Evolutionary conservation across 345 rosid genomes (phyloP).

Genomic region (Eucalyptus viminalis): DNA sequence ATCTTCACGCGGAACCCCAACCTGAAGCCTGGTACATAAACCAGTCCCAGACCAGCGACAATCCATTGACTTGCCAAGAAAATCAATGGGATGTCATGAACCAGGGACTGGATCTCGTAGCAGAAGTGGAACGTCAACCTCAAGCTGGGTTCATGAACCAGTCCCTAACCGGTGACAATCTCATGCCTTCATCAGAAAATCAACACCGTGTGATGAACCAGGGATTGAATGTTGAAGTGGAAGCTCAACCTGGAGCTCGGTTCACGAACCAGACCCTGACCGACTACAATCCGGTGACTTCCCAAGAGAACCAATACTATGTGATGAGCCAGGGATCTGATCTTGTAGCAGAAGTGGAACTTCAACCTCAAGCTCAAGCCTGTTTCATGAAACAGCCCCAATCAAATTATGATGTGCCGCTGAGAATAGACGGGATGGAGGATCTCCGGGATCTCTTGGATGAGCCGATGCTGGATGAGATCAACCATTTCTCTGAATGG

Average conservation of each 20-base stretch:
- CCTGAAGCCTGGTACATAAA: background rate
- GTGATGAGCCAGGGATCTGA: background rate
- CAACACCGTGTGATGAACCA: background rate
- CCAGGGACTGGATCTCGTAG: background rate
- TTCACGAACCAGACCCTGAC: background rate
- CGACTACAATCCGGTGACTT: background rate
- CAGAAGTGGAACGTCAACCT: background rate
- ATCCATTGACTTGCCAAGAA: background rate
- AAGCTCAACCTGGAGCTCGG: background rate
- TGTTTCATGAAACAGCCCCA: background rate
- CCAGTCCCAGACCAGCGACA: background rate
- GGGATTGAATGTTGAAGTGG: background rate
- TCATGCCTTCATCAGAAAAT: background rate
- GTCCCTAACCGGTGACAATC: background rate
- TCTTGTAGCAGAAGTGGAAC: background rate
- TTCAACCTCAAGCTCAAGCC: background rate
- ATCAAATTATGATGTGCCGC: background rate
- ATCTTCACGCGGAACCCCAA: background rate
- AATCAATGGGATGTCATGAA: background rate
- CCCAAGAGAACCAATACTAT: background rate
- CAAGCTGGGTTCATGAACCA: background rate
- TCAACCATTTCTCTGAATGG: slow-evolving; percentile 4
- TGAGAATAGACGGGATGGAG: background rate
- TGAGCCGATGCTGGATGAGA: background rate
- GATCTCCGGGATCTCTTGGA: background rate